Evolutionary conservation across 2,329 filamentous ascomycete species (phyloP).

Genomic region (Geosmithia morbida): DNA sequence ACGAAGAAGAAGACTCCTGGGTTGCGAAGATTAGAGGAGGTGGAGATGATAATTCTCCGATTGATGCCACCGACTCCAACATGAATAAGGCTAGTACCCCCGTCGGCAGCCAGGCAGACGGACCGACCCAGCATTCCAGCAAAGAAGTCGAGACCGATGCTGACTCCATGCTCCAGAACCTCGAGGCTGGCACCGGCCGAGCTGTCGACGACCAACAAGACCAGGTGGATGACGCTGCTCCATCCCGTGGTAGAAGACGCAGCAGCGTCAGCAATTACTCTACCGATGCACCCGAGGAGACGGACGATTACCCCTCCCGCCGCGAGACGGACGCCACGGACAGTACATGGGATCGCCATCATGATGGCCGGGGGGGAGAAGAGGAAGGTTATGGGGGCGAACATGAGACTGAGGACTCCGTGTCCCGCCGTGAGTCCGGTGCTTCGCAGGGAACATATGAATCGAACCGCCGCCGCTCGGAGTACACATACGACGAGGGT

Average conservation of each 20-base stretch:
- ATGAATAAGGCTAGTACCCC: constrained; percentile 4
- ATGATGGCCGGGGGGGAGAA: too few relatives aligned
- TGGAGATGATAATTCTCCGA: neutral
- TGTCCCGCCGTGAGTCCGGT: neutral
- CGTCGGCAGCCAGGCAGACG: neutral
- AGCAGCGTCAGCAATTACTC: neutral
- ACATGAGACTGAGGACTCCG: neutral
- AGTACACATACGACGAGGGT: neutral
- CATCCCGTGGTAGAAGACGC: neutral
- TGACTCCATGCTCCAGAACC: neutral
- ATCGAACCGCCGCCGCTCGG: neutral
- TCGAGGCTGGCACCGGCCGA: neutral
- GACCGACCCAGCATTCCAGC: neutral
- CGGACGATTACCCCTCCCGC: neutral
- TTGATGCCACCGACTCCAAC: constrained; percentile 3
- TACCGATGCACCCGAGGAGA: neutral
- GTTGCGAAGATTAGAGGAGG: neutral
- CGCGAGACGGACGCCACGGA: neutral
- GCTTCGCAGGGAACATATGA: neutral
- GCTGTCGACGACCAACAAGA: neutral
- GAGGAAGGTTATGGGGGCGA: neutral
- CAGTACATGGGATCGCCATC: neutral
- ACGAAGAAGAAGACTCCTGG: neutral
- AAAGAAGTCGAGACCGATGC: neutral
- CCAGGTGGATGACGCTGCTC: neutral